These are phyloP conservation scores for Aureobasidium lini DNA, from an alignment of 2,329 filamentous ascomycete species.

Conservation along the genomic window DNA sequence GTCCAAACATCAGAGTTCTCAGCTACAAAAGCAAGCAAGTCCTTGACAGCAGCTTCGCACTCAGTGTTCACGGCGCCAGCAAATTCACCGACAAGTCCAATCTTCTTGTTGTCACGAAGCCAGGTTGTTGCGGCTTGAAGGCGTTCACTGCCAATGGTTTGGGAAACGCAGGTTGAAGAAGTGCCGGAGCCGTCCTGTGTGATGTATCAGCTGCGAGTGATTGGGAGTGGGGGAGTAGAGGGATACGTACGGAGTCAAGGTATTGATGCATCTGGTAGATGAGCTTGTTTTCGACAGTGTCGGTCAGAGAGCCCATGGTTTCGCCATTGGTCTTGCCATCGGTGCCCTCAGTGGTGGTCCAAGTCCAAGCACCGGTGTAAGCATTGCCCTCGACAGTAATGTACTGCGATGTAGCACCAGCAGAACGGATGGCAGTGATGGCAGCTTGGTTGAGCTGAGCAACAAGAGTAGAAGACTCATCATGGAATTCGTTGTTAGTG, in stretches of 20 bases:
- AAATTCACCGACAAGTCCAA: constrained; percentile 48
- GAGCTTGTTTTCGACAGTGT: constrained; percentile 44
- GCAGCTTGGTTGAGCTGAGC: constrained; percentile 41
- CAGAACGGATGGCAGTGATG: constrained; percentile 39
- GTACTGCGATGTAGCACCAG: constrained; percentile 43
- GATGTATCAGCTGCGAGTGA: background rate
- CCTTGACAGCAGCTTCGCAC: constrained; percentile 44
- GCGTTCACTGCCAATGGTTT: constrained; percentile 48
- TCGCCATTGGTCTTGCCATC: constrained; percentile 36
- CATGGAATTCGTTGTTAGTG: constrained; percentile 42
- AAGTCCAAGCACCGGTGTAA: constrained; percentile 43
- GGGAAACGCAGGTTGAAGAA: constrained; percentile 40
- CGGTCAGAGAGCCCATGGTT: constrained; percentile 41
- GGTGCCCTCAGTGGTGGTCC: constrained; percentile 37
- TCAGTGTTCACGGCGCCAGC: constrained; percentile 45
- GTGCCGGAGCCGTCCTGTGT: constrained; percentile 46
- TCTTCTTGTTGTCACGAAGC: constrained; percentile 47
- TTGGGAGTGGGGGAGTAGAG: background rate
- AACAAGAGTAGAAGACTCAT: constrained; percentile 38
- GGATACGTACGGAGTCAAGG: constrained; percentile 38
- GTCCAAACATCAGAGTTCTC: constrained; percentile 47
- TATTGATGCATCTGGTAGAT: constrained; percentile 59
- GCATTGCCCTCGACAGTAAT: constrained; percentile 54
- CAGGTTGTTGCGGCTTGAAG: constrained; percentile 46
- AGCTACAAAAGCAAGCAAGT: constrained; percentile 42